These are phyloP conservation scores for Nicotiana benthamiana DNA, from an alignment of 257 asterid genomes.

Conservation along the genomic window DNA sequence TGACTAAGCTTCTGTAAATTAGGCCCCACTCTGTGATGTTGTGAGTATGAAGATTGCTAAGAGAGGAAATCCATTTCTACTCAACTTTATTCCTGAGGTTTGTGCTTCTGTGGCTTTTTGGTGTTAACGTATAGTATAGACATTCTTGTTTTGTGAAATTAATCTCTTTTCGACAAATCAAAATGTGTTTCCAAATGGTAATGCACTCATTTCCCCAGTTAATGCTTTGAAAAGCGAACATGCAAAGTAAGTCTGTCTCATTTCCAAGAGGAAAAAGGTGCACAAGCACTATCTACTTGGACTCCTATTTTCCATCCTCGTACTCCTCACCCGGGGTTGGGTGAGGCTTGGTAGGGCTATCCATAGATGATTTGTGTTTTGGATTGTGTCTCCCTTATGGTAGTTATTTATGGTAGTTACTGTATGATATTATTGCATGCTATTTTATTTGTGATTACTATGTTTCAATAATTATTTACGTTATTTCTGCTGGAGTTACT, in stretches of 20 bases:
- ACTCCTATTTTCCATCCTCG: background rate
- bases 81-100: slow-evolving; percentile 90
- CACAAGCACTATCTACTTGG: background rate
- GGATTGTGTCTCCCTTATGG: no score
- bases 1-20: slow-evolving; percentile 18
- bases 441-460: no score
- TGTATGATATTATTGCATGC: no score
- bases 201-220: background rate
- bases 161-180: background rate
- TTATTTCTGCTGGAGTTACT: no score
- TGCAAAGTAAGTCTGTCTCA: background rate
- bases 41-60: slow-evolving; percentile 62
- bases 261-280: background rate
- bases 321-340: no score
- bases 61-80: slow-evolving; percentile 57
- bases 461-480: no score
- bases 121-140: background rate
- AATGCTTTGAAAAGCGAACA: background rate
- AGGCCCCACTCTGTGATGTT: slow-evolving; percentile 84
- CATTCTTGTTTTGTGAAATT: background rate
- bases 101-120: slow-evolving; percentile 3
- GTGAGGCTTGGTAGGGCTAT: no score
- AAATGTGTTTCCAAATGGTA: background rate
- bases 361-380: no score
- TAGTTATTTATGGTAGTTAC: no score